These are phyloP conservation scores for Coemansia sp. DNA, from an alignment of 192 early-diverging fungal species.

Conservation along the genomic window DNA sequence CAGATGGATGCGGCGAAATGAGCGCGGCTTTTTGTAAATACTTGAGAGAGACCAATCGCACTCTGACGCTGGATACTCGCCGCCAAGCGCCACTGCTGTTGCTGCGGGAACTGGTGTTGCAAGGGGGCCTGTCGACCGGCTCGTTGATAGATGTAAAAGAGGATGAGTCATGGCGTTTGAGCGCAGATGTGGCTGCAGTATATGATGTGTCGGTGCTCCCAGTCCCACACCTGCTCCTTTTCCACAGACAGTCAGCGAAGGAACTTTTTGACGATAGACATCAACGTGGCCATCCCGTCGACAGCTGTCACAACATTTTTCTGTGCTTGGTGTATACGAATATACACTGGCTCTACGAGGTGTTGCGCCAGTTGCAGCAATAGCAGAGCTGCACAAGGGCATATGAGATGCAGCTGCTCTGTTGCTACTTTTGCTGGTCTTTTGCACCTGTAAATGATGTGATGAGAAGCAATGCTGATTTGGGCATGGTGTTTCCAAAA, in stretches of 20 bases:
- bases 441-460: background rate
- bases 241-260: background rate
- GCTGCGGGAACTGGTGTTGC: background rate
- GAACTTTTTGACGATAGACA: background rate
- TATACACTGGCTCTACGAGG: background rate
- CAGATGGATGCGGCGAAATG: slow-evolving; percentile 10
- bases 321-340: background rate
- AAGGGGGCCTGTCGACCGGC: background rate
- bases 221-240: background rate
- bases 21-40: slow-evolving; percentile 4
- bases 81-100: background rate
- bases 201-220: background rate
- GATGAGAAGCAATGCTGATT: slow-evolving; percentile 19
- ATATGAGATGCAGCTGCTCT: background rate
- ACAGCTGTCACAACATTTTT: background rate
- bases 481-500: slow-evolving; percentile 26
- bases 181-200: background rate
- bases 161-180: background rate
- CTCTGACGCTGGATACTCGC: background rate
- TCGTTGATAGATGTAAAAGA: background rate
- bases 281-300: background rate
- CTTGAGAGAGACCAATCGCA: slow-evolving; percentile 7
- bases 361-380: background rate
- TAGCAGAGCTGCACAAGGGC: background rate
- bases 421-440: background rate